Evolutionary conservation across 306 rosid species (phyloP).

Genomic region (Corylus heterophylla): DNA sequence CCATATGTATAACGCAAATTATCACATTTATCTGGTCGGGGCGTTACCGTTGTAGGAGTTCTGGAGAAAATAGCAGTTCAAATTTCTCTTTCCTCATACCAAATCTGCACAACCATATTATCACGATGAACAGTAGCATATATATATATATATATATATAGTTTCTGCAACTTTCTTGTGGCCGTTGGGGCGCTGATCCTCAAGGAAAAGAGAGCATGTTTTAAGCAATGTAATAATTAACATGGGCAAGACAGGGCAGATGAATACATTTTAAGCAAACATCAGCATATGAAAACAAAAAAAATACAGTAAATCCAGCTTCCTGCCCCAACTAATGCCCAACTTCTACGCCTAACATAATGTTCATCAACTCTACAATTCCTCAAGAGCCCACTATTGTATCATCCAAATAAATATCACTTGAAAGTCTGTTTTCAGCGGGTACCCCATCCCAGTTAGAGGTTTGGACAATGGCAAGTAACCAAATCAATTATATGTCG

Average conservation of each 20-base stretch:
- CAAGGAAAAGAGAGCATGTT: background rate
- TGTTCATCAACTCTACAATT: conserved; percentile 6
- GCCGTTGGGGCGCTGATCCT: background rate
- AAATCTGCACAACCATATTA: background rate
- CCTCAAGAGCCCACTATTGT: background rate
- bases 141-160: no score
- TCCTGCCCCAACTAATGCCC: background rate
- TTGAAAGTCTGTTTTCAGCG: conserved; percentile 1
- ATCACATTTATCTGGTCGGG: no score
- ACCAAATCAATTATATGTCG: conserved; percentile 61
- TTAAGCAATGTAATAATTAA: background rate
- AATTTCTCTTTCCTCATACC: background rate
- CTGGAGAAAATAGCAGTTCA: no score
- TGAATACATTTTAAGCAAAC: conserved; percentile 10
- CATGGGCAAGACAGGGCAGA: conserved; percentile 2
- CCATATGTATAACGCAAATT: no score
- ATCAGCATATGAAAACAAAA: background rate
- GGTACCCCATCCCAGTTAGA: background rate
- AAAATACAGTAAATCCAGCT: conserved; percentile 1
- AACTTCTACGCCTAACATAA: conserved; percentile 5
- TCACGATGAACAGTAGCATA: background rate
- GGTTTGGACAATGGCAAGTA: background rate
- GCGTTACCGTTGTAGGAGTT: no score
- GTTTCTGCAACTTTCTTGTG: background rate
- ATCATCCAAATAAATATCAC: conserved; percentile 3